Conservation (phyloP, 352 stramenopile genomes). For the Phytopythium montanum region DNA sequence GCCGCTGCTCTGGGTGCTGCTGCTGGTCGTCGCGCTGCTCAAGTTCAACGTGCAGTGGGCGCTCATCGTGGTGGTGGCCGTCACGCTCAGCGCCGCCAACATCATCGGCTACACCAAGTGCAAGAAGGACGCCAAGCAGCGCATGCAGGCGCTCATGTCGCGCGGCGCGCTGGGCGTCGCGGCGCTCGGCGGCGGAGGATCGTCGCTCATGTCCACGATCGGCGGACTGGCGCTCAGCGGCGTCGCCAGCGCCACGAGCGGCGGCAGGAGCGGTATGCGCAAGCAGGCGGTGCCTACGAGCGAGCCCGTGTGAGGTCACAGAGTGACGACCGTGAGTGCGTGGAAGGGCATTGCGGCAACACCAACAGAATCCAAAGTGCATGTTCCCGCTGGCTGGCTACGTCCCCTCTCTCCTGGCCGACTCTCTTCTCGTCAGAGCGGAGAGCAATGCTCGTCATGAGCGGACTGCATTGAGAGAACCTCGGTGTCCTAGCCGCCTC, state of each 20-base stretch:
- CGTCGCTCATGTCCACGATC: slow-evolving; percentile 75
- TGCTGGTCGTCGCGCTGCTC: slow-evolving; percentile 92
- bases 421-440: background rate
- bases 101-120: slow-evolving; percentile 99
- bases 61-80: slow-evolving; percentile 90
- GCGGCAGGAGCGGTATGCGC: slow-evolving; percentile 14
- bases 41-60: slow-evolving; percentile 95
- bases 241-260: slow-evolving; percentile 7
- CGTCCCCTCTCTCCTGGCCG: too few relatives aligned
- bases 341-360: background rate
- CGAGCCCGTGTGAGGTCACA: slow-evolving; percentile 36
- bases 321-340: background rate
- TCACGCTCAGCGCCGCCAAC: slow-evolving; percentile 93
- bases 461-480: background rate
- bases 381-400: background rate
- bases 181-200: slow-evolving; percentile 56
- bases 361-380: slow-evolving; percentile 3
- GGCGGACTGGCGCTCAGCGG: slow-evolving; percentile 59
- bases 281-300: slow-evolving; percentile 14
- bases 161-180: slow-evolving; percentile 67
- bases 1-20: slow-evolving; percentile 86
- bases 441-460: background rate
- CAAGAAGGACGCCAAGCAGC: slow-evolving; percentile 88
- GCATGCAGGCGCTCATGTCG: slow-evolving; percentile 83
- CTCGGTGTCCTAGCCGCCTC: background rate